Evolutionary conservation across 257 asterid species (phyloP).

Genomic region (Solanum rostratum): DNA sequence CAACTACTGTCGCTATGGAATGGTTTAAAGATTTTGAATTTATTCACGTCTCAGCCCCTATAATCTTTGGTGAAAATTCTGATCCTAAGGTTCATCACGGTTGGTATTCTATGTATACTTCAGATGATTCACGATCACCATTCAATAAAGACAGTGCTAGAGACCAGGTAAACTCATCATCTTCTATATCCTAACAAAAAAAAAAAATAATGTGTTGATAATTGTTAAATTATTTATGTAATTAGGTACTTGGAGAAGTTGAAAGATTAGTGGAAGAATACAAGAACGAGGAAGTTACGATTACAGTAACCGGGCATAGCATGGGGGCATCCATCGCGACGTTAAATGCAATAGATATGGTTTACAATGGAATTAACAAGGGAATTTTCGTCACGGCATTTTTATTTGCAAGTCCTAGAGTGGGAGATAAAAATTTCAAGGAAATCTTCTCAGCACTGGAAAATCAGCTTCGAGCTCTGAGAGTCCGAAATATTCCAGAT

Average conservation of each 20-base stretch:
- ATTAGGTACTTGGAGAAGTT: slow-evolving; percentile 21
- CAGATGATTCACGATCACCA: not conserved
- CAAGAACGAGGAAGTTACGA: slow-evolving; percentile 41
- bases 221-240: not conserved
- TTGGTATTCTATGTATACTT: slow-evolving; percentile 21
- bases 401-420: slow-evolving; percentile 24
- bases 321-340: slow-evolving; percentile 48
- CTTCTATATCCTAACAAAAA: too few relatives aligned
- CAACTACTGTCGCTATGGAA: slow-evolving; percentile 22
- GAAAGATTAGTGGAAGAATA: slow-evolving; percentile 11
- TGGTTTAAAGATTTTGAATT: slow-evolving; percentile 38
- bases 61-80: slow-evolving; percentile 11
- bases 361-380: slow-evolving; percentile 24
- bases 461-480: slow-evolving; percentile 17
- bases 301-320: slow-evolving; percentile 50
- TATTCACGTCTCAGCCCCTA: slow-evolving; percentile 15
- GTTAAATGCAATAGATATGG: slow-evolving; percentile 40
- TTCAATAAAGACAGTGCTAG: slow-evolving; percentile 23
- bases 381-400: slow-evolving; percentile 30
- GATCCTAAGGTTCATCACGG: slow-evolving; percentile 15
- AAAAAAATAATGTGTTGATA: too few relatives aligned
- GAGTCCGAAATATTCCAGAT: slow-evolving; percentile 15
- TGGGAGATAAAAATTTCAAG: slow-evolving; percentile 22
- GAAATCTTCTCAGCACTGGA: not conserved
- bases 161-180: slow-evolving; percentile 18